phyloP scores from a whole-genome alignment of 805 yeast species.

The Nakazawaea ernobii region DNA sequence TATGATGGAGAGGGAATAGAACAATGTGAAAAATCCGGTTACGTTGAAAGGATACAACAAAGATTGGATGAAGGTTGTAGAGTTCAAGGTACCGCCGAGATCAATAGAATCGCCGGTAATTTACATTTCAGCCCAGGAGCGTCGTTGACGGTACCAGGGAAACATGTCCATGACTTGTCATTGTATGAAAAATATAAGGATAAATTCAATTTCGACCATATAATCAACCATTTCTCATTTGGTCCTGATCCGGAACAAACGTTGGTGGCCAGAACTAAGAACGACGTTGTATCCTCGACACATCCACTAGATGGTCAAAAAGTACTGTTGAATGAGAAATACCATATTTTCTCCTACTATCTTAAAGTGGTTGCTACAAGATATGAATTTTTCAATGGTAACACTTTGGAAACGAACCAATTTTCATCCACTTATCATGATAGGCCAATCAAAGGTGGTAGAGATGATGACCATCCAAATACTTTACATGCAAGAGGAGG shows the following conservation, averaged over 20 bases:
- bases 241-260: conserved; percentile 49
- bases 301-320: conserved; percentile 63
- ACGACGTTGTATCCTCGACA: conserved; percentile 34
- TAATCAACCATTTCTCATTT: conserved; percentile 75
- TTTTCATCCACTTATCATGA: conserved; percentile 86
- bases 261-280: conserved; percentile 13
- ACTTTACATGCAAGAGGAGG: conserved; percentile 83
- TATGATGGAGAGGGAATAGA: conserved; percentile 81
- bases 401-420: conserved; percentile 72
- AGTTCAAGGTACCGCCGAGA: conserved; percentile 67
- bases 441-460: conserved; percentile 80
- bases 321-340: conserved; percentile 39
- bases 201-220: conserved; percentile 71
- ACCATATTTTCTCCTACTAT: conserved; percentile 68
- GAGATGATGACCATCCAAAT: conserved; percentile 86
- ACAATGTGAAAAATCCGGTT: conserved; percentile 89
- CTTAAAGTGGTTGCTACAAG: conserved; percentile 88
- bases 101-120: conserved; percentile 85
- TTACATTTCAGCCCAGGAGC: conserved; percentile 96
- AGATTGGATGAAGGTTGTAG: conserved; percentile 84
- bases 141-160: conserved; percentile 49
- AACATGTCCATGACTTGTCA: conserved; percentile 83
- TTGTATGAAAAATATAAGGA: conserved; percentile 51
- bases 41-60: conserved; percentile 54
- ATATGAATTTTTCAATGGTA: conserved; percentile 59